Evolutionary conservation across 768 basidiomycete genomes (phyloP), one percentile per base, ranked within the genome.

Genomic region (Mrakia frigida): DNA sequence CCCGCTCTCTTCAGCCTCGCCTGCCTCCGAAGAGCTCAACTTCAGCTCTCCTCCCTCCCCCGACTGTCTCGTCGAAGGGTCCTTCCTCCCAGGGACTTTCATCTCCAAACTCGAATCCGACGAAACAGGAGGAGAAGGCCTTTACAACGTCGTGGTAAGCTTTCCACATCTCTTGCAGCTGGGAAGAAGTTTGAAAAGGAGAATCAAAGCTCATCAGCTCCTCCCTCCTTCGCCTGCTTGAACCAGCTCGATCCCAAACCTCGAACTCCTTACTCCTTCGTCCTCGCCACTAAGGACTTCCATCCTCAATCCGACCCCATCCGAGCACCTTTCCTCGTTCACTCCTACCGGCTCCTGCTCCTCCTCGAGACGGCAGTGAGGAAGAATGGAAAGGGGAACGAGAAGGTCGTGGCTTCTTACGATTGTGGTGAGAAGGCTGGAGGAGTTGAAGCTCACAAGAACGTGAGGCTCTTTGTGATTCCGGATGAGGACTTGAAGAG

Each of bases 291-390:
- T 59, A 60, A 61, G 28, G 72, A 73, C 41, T 39, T 59, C 5
- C 72, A 73, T 28, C 59, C 72, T 13, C 59, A 56, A 16, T 25
- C 59, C 25, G 72, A 73, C 37, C 72, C 59, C 9, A 39, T 53
- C 11, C 72, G 72, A n/a, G 56, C 59, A 28, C 72, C 72, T 9
- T 73, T 73, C 59, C 56, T 39, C 56, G 56, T 73, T 39, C 72
- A 73, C 59, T 56, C 72, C 6, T 59, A 61, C 13, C 72, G 72
- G 5, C 72, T 73, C 53, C 28, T 60, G 23, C 5, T 18, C 0
- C 35, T 56, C 25, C 14, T 60, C 52, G 31, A 59, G 56, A 21
- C 28, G 21, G 33, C 28, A 21, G 33, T 39, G 23, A 13, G 43
- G 6, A 43, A 43, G 43, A 37, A n/a, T 2, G 35, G 53, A 23